These are phyloP conservation scores for Picea glauca DNA, from an alignment of 75 land plant genomes.

Conservation along the genomic window DNA sequence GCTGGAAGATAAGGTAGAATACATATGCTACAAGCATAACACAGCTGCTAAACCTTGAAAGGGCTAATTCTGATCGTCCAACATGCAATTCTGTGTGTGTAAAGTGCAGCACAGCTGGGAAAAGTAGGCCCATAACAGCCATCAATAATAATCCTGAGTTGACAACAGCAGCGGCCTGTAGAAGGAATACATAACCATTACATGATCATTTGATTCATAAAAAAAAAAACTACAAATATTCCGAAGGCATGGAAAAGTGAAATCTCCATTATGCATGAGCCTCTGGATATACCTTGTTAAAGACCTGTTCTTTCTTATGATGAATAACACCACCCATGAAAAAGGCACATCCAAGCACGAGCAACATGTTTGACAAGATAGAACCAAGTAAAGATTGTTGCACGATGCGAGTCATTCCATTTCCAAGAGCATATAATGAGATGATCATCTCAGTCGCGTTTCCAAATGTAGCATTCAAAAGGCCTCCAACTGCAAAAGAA, in stretches of 20 bases:
- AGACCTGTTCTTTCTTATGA: conserved; percentile 44
- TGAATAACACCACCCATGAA: conserved; percentile 72
- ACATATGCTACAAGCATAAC: conserved; percentile 92
- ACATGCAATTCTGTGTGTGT: conserved; percentile 77
- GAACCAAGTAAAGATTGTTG: conserved; percentile 83
- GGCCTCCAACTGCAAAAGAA: conserved; percentile 71
- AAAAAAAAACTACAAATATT: conserved; percentile 3
- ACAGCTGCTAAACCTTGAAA: conserved; percentile 93
- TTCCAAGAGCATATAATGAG: conserved; percentile 58
- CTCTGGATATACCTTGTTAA: conserved; percentile 45
- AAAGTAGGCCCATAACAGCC: conserved; percentile 95
- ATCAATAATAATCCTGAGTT: conserved; percentile 89
- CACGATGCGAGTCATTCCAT: conserved; percentile 74
- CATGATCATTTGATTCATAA: not conserved
- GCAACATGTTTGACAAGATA: conserved; percentile 78
- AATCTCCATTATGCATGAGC: not conserved
- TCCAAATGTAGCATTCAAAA: conserved; percentile 87
- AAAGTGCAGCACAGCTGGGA: conserved; percentile 90
- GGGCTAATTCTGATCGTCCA: conserved; percentile 74
- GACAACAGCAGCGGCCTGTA: conserved; percentile 80
- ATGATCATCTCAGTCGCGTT: conserved; percentile 92
- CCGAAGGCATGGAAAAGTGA: not conserved
- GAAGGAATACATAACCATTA: not conserved
- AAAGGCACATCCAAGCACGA: conserved; percentile 72
- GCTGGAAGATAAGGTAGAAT: conserved; percentile 76